These are phyloP conservation scores for Stagonosporopsis rhizophila DNA, from an alignment of 2,329 filamentous ascomycete species.

Conservation along the genomic window DNA sequence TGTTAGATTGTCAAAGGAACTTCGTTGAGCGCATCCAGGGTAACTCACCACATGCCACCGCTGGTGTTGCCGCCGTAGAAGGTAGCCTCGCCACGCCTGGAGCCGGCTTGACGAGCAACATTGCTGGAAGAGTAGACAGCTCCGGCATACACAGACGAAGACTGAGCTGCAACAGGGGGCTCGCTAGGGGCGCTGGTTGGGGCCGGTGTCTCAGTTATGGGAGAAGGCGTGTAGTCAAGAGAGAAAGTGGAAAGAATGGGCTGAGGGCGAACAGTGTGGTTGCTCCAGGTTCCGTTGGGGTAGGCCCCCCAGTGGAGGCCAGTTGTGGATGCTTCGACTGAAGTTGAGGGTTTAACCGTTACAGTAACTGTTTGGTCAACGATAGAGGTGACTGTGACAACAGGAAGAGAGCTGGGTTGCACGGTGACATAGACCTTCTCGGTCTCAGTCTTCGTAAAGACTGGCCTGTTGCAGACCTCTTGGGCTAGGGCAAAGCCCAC, in stretches of 20 bases:
- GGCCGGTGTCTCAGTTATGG: constrained; percentile 12
- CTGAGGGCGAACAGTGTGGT: constrained; percentile 7
- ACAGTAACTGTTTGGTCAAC: constrained; percentile 24
- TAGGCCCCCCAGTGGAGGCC: constrained; percentile 20
- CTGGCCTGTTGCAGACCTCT: constrained; percentile 29
- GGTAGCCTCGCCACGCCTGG: constrained; percentile 42
- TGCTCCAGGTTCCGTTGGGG: constrained; percentile 25
- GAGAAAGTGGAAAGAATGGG: constrained; percentile 1
- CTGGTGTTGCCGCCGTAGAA: constrained; percentile 53
- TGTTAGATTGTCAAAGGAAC: background rate
- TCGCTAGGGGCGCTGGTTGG: constrained; percentile 6
- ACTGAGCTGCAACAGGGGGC: constrained; percentile 3
- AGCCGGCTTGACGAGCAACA: constrained; percentile 9
- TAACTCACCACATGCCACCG: constrained; percentile 62
- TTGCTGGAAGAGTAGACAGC: background rate
- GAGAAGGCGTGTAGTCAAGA: constrained; percentile 14
- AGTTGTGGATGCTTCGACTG: constrained; percentile 8
- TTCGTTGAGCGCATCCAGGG: background rate
- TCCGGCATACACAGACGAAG: constrained; percentile 4
- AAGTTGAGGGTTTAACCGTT: constrained; percentile 19
- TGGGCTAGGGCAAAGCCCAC: constrained; percentile 37
- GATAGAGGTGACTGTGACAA: constrained; percentile 28
- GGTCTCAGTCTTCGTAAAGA: constrained; percentile 25
- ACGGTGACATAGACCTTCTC: constrained; percentile 38
- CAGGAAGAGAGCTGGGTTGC: constrained; percentile 11